Evolutionary conservation across 2,329 filamentous ascomycete species (phyloP), one percentile per base, ranked within the genome.

Genomic region (Metarhizium anisopliae): DNA sequence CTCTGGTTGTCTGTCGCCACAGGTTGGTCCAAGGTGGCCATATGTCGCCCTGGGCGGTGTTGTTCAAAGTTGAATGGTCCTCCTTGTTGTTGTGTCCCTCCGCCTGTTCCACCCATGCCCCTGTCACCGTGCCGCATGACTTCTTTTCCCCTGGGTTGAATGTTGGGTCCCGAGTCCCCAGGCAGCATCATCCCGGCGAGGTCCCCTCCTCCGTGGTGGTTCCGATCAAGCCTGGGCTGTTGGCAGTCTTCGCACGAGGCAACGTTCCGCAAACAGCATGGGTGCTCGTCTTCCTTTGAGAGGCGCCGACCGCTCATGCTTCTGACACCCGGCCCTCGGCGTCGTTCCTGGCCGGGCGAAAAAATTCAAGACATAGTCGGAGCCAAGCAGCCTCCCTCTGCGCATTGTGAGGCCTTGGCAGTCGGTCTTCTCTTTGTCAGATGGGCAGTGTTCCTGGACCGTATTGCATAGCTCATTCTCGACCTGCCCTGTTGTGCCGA

Each of bases 381-480:
- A 35, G 32, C 18, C 16, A 45, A 16, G 18, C 45, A 30, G 20
- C 45, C 45, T 16, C 20, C 10, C 20, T 49, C 4, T 49, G 45
- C 16, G 25, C 2, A 49, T 49, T n/a, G 25, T 6, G 45, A 30
- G 20, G 20, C 11, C 25, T 49, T 49, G 20, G 45, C 25, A 30
- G 20, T 30, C 6, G 25, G 14, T 16, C 16, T 30, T 49, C 40
- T 52, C 49, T 16, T 20, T 25, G 42, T 20, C 32, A 18, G 40
- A 54, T 52, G 51, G 55, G 40, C 55, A 47, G 47, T n/a, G 55
- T 56, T 53, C 53, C 54, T 53, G 51, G 25, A 53, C 30, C 40
- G 47, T 25, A 42, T 45, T 42, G 51, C 40, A 53, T 52, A 7
- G 25, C 14, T 32, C 43, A 18, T 52, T 13, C 10, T 56, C 32